Evolutionary conservation across 371 early-diverging fungal species (phyloP).

Genomic region (Mucor saturninus): DNA sequence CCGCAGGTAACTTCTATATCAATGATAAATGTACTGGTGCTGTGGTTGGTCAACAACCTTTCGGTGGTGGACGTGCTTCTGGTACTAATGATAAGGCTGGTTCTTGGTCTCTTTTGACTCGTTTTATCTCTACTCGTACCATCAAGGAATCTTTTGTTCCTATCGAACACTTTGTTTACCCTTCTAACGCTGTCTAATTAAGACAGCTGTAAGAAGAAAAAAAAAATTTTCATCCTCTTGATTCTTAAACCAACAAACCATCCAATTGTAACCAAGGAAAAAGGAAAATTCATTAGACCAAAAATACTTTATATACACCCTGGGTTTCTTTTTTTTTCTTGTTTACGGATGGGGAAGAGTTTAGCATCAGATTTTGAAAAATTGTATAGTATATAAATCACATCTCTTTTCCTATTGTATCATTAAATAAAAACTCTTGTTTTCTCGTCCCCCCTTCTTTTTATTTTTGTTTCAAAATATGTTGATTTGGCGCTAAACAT

Average conservation of each 20-base stretch:
- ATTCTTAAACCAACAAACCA: background rate
- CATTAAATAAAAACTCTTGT: background rate
- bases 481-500: slow-evolving; percentile 75
- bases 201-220: no score
- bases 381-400: slow-evolving; percentile 8
- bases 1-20: slow-evolving; percentile 98
- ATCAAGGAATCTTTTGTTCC: slow-evolving; percentile 97
- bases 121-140: slow-evolving; percentile 93
- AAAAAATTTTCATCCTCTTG: background rate
- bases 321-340: background rate
- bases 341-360: slow-evolving; percentile 12
- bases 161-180: slow-evolving; percentile 78
- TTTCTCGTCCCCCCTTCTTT: background rate
- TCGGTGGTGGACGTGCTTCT: slow-evolving; percentile 94
- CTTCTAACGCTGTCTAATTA: slow-evolving; percentile 76
- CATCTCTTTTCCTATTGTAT: background rate
- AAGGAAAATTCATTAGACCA: background rate
- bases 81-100: slow-evolving; percentile 99
- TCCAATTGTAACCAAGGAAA: background rate
- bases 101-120: slow-evolving; percentile 57
- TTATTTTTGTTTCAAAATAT: slow-evolving; percentile 44
- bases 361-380: background rate
- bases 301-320: background rate
- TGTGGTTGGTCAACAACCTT: slow-evolving; percentile 98
- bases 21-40: slow-evolving; percentile 99